phyloP scores from a whole-genome alignment of 139 green algal genomes.

The Gonium pectorale region DNA sequence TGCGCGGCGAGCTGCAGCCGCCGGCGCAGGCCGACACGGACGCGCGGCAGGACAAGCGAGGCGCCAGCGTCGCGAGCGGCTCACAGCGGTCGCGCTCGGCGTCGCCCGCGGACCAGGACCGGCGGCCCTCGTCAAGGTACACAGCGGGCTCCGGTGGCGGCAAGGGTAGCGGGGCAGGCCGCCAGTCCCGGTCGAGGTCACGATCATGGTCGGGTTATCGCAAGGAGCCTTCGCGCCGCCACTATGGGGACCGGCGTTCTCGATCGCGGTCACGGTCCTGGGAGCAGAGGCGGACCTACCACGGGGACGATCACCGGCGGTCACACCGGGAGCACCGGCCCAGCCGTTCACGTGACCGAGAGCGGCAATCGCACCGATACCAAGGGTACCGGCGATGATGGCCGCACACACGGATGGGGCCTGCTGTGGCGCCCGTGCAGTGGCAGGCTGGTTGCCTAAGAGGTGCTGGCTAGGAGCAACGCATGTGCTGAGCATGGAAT shows the following conservation, averaged over 20 bases:
- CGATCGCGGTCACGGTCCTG: conserved; percentile 7
- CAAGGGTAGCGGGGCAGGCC: background rate
- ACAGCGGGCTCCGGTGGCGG: background rate
- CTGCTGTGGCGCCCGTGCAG: no score
- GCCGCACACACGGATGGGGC: no score
- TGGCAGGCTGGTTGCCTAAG: no score
- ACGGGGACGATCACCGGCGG: background rate
- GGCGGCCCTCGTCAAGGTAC: conserved; percentile 26
- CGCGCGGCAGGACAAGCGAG: conserved; percentile 1
- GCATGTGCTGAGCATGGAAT: no score
- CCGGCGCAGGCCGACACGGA: conserved; percentile 13
- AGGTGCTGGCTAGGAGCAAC: no score
- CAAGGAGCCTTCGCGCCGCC: background rate
- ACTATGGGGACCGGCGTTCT: background rate
- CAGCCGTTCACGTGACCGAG: background rate
- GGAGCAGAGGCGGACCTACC: background rate
- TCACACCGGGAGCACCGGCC: background rate
- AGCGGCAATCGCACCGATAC: background rate
- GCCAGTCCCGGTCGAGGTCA: background rate
- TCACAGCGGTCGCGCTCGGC: conserved; percentile 12
- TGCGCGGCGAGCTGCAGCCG: conserved; percentile 53
- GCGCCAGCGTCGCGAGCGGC: background rate
- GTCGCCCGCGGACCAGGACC: background rate
- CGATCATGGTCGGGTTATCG: background rate
- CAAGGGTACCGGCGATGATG: background rate